Percentiles rank a stretch among this genome's conserved stretches.
These are phyloP conservation scores for Crucibulum laeve DNA, from an alignment of 768 basidiomycete genomes.

Conservation along the genomic window DNA sequence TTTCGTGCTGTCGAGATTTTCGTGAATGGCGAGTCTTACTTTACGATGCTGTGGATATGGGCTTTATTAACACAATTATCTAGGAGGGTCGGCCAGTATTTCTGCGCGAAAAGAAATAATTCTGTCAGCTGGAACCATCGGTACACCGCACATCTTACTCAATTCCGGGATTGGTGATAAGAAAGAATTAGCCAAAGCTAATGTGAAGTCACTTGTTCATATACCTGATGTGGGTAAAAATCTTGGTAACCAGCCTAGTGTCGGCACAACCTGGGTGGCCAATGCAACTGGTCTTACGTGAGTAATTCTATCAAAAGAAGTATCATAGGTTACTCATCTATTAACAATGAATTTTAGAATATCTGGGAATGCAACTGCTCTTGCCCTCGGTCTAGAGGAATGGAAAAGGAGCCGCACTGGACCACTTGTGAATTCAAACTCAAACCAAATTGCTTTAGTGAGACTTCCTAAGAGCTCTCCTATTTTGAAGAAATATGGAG, in stretches of 20 bases:
- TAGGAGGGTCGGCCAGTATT: conserved; percentile 22
- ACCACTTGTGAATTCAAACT: conserved; percentile 1
- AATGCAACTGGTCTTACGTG: neutral
- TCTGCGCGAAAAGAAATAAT: conserved; percentile 46
- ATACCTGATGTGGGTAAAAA: conserved; percentile 20
- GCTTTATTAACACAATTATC: neutral
- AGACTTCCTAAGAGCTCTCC: conserved; percentile 5
- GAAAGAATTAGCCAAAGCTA: conserved; percentile 9
- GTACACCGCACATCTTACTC: conserved; percentile 19
- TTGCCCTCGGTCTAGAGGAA: conserved; percentile 4
- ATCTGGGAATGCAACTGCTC: neutral
- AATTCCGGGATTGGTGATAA: conserved; percentile 21
- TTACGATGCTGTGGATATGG: neutral
- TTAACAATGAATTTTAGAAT: neutral
- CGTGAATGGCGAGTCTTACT: neutral
- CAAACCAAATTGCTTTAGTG: conserved; percentile 1
- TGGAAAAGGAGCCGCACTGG: conserved; percentile 12
- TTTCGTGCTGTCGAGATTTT: conserved; percentile 5
- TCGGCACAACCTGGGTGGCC: neutral
- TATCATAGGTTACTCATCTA: neutral
- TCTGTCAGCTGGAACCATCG: conserved; percentile 22
- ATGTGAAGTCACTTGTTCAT: conserved; percentile 12
- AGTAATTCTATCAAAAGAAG: neutral
- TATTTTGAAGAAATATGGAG: conserved; percentile 1
- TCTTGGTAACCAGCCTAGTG: conserved; percentile 10